Evolutionary conservation across 1,139 yeast genomes (phyloP).

Genomic region (Magnusiomyces starmeri): DNA sequence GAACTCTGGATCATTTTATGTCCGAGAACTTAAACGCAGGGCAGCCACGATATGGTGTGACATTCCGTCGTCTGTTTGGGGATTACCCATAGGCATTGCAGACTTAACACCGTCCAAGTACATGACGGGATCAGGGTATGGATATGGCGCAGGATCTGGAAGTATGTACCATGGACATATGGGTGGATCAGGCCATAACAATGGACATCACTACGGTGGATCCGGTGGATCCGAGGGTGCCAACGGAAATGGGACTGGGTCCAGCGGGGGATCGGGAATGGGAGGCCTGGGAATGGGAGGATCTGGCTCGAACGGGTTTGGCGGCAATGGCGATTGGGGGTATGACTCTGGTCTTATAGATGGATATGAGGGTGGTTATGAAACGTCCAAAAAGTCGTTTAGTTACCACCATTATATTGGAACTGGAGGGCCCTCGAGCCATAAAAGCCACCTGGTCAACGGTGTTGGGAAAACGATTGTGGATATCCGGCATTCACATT

Average conservation of each 20-base stretch:
- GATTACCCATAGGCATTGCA: constrained; percentile 59
- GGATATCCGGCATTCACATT: constrained; percentile 59
- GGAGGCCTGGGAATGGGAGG: not conserved
- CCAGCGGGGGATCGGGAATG: not conserved
- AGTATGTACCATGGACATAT: not conserved
- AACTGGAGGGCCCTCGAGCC: not conserved
- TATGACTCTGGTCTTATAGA: not conserved
- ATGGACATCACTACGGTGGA: not conserved
- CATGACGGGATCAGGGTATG: not conserved
- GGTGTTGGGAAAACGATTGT: constrained; percentile 1
- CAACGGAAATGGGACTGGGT: not conserved
- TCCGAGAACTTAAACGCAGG: constrained; percentile 44
- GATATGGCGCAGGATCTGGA: not conserved
- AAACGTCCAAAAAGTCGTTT: not conserved
- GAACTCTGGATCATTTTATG: constrained; percentile 43
- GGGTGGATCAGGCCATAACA: not conserved
- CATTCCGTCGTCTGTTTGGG: constrained; percentile 50
- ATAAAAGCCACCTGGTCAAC: not conserved
- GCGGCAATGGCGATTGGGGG: not conserved
- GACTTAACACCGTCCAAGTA: constrained; percentile 28
- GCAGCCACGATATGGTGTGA: constrained; percentile 49
- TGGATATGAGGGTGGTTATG: not conserved
- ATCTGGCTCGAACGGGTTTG: not conserved
- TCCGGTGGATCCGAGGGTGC: not conserved
- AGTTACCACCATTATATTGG: not conserved